Evolutionary conservation across 495 filamentous ascomycete genomes (phyloP).

Genomic region (Penicillium pulvis): DNA sequence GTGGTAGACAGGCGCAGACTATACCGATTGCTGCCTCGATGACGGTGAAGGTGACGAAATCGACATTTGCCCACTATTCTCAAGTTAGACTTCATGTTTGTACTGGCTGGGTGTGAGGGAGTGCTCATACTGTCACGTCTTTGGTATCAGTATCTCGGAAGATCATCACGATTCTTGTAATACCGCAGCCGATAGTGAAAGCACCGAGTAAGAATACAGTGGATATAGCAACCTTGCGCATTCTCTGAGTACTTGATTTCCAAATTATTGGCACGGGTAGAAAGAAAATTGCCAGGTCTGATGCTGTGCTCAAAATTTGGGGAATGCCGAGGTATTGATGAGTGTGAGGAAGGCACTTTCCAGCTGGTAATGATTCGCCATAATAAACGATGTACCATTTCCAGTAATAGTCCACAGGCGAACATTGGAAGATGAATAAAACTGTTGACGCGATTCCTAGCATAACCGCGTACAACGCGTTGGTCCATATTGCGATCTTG

Average conservation of each 20-base stretch:
- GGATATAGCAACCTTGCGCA: conserved; percentile 6
- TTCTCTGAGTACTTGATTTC: background rate
- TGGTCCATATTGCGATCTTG: conserved; percentile 5
- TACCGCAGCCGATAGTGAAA: conserved; percentile 3
- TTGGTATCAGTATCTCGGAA: background rate
- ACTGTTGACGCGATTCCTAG: conserved; percentile 3
- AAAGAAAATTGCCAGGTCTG: conserved; percentile 6
- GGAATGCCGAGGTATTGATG: background rate
- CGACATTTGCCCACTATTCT: conserved; percentile 3
- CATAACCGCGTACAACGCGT: background rate
- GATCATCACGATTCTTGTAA: conserved; percentile 5
- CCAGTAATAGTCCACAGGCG: conserved; percentile 9
- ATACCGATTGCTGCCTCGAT: conserved; percentile 6
- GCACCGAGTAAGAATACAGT: conserved; percentile 6
- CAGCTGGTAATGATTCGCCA: background rate
- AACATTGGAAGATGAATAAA: conserved; percentile 6
- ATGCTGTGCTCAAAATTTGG: conserved; percentile 5
- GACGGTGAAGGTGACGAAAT: conserved; percentile 6
- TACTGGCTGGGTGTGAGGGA: background rate
- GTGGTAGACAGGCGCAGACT: conserved; percentile 9
- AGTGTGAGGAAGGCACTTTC: background rate
- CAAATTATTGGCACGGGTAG: conserved; percentile 6
- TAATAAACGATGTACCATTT: conserved; percentile 2
- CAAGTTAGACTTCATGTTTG: background rate
- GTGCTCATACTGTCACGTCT: conserved; percentile 6